Evolutionary conservation across 306 rosid genomes (phyloP).

Genomic region (Potentilla sterilis): DNA sequence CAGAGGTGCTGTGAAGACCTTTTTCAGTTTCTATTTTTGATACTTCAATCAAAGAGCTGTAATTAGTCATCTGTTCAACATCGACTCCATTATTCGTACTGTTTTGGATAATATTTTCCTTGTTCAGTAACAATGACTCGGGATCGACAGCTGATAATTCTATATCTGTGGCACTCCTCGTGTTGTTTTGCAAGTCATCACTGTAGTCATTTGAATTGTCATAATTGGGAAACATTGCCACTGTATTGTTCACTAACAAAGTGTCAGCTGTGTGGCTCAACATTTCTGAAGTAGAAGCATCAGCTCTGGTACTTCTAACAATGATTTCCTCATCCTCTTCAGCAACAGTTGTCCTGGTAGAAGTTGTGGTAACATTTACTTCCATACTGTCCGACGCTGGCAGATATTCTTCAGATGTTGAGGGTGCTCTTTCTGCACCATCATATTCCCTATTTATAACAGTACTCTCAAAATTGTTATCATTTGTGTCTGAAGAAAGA

Average conservation of each 20-base stretch:
- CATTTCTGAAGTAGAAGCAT: slow-evolving; percentile 42
- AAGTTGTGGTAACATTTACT: slow-evolving; percentile 37
- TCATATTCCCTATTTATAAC: slow-evolving; percentile 33
- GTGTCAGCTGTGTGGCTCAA: slow-evolving; percentile 25
- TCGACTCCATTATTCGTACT: slow-evolving; percentile 33
- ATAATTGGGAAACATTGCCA: slow-evolving; percentile 25
- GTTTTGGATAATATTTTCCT: slow-evolving; percentile 36
- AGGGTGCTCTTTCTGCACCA: slow-evolving; percentile 30
- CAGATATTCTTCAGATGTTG: slow-evolving; percentile 32
- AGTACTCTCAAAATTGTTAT: slow-evolving; percentile 35
- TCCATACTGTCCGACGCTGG: slow-evolving; percentile 36
- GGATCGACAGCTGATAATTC: slow-evolving; percentile 37
- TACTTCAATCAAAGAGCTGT: slow-evolving; percentile 34
- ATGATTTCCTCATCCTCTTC: slow-evolving; percentile 45
- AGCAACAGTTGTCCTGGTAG: slow-evolving; percentile 27
- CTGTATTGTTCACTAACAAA: slow-evolving; percentile 35
- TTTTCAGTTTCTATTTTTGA: slow-evolving; percentile 48
- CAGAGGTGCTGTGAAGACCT: slow-evolving; percentile 24
- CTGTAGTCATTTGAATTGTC: slow-evolving; percentile 35
- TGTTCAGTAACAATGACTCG: slow-evolving; percentile 36
- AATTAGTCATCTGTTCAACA: slow-evolving; percentile 30
- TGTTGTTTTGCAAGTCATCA: slow-evolving; percentile 37
- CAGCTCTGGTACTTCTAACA: slow-evolving; percentile 30
- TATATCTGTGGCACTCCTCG: slow-evolving; percentile 32
- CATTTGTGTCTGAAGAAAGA: slow-evolving; percentile 35